Percentiles rank a stretch among this genome's conserved stretches.
Evolutionary conservation across 176 grass and related monocot species (phyloP).

Genomic region (Eleusine coracana): DNA sequence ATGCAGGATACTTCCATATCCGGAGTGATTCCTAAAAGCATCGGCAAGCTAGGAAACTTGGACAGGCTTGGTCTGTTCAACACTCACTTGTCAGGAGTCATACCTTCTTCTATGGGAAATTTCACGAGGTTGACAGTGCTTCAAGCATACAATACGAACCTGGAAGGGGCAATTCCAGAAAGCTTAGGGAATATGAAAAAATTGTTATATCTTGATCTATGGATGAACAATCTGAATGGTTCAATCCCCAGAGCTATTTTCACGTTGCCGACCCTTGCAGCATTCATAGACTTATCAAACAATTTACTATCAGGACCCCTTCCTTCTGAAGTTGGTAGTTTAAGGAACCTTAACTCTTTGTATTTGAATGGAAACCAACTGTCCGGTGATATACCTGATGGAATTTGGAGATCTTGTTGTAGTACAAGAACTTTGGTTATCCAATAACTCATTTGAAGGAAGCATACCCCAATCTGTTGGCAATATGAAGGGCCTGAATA

Average conservation of each 20-base stretch:
- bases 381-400: constrained; percentile 42
- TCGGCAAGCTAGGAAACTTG: constrained; percentile 10
- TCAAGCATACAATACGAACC: not conserved
- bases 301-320: constrained; percentile 26
- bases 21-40: constrained; percentile 10
- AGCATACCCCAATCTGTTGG: not conserved
- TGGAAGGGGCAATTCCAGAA: constrained; percentile 15
- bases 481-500: constrained; percentile 5
- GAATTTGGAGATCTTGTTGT: constrained; percentile 20
- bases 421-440: constrained; percentile 34
- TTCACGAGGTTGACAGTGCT: not conserved
- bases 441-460: constrained; percentile 36
- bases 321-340: not conserved
- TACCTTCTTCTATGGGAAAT: constrained; percentile 32
- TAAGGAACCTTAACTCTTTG: not conserved
- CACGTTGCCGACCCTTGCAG: not conserved
- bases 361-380: constrained; percentile 16
- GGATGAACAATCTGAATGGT: not conserved
- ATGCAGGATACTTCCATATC: not conserved
- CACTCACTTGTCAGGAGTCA: not conserved
- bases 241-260: not conserved
- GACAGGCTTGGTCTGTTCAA: not conserved
- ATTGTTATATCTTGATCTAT: not conserved
- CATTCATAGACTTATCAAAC: not conserved
- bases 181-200: not conserved